phyloP scores from a whole-genome alignment of 257 asterid species.

The Primulina tabacum region DNA sequence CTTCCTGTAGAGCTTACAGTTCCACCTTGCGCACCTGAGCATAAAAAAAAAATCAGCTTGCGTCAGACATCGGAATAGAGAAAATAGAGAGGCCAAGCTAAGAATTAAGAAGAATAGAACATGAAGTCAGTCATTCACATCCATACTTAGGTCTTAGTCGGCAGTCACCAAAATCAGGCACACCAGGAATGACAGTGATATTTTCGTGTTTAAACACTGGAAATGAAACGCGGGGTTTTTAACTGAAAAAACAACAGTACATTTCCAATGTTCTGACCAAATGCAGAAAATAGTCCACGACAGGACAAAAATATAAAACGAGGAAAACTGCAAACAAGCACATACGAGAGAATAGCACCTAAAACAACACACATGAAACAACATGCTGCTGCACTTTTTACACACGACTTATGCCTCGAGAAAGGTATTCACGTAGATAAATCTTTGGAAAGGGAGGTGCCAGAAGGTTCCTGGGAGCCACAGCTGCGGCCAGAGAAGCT shows the following conservation, averaged over 20 bases:
- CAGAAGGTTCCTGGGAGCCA: background rate
- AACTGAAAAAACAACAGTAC: background rate
- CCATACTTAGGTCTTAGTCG: background rate
- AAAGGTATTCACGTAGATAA: background rate
- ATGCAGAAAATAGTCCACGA: background rate
- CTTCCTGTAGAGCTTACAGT: slow-evolving; percentile 83
- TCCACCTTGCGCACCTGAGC: slow-evolving; percentile 71
- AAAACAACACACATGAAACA: background rate
- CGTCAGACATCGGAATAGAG: background rate
- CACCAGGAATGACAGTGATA: background rate
- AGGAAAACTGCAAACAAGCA: background rate
- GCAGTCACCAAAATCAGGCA: background rate
- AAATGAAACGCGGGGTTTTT: too few relatives aligned
- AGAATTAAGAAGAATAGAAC: slow-evolving; percentile 14
- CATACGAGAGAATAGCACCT: background rate
- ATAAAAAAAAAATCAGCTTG: slow-evolving; percentile 9
- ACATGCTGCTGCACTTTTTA: too few relatives aligned
- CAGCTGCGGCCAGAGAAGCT: background rate
- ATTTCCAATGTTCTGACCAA: background rate
- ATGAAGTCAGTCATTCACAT: background rate
- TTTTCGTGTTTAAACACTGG: background rate
- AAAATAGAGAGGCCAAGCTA: slow-evolving; percentile 25
- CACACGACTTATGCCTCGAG: background rate
- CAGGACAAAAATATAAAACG: background rate
- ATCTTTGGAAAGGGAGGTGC: background rate